Conservation (phyloP, 1,139 yeast species). For the Kluyveromyces sp. region DNA sequence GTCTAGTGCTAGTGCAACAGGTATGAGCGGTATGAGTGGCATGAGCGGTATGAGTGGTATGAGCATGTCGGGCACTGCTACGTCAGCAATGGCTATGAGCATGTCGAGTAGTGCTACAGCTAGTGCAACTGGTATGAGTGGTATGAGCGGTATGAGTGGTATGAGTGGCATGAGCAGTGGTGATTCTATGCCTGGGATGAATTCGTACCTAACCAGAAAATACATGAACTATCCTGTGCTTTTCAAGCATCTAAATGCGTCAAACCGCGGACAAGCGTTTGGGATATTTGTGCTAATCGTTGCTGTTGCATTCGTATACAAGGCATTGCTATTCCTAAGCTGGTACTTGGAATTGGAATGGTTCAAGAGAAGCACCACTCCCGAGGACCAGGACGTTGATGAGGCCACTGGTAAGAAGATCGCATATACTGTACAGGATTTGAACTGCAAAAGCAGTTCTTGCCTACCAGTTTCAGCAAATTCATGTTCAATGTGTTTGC, state of each 20-base stretch:
- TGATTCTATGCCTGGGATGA: conserved; percentile 39
- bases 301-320: conserved; percentile 47
- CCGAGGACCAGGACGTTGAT: conserved; percentile 21
- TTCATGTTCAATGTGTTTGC: conserved; percentile 35
- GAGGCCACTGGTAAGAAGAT: conserved; percentile 16
- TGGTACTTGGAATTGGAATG: conserved; percentile 61
- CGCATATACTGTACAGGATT: conserved; percentile 13
- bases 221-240: conserved; percentile 53
- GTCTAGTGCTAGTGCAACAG: background rate
- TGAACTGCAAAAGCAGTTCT: conserved; percentile 15
- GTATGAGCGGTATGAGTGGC: background rate
- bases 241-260: conserved; percentile 46
- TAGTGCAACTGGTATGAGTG: background rate
- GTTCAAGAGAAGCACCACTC: conserved; percentile 33
- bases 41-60: background rate
- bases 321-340: conserved; percentile 51
- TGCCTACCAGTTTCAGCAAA: conserved; percentile 24
- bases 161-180: conserved; percentile 11
- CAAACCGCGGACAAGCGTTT: conserved; percentile 52
- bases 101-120: conserved; percentile 4
- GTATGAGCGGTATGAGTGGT: background rate
- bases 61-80: background rate
- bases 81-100: conserved; percentile 10
- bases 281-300: conserved; percentile 62
- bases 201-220: conserved; percentile 45